Evolutionary conservation across 1,284 basidiomycete species (phyloP).

Genomic region (Pseudozyma tsukubaensis): DNA sequence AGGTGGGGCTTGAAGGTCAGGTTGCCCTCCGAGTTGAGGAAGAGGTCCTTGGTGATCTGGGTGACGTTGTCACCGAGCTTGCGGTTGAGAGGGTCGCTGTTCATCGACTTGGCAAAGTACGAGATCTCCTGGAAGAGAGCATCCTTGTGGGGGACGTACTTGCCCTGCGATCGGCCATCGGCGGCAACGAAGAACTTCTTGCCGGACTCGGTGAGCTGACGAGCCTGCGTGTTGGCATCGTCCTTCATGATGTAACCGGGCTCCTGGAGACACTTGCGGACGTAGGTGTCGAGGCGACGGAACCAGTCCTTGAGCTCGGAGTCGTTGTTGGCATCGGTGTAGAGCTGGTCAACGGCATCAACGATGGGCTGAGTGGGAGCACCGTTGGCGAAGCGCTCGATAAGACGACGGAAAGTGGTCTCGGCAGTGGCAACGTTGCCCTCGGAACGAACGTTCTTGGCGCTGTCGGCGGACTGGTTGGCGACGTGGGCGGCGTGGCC

Average conservation of each 20-base stretch:
- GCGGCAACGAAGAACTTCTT: slow-evolving; percentile 63
- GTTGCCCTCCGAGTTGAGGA: slow-evolving; percentile 74
- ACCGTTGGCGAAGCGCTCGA: slow-evolving; percentile 91
- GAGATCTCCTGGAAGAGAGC: slow-evolving; percentile 78
- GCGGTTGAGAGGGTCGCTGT: slow-evolving; percentile 83
- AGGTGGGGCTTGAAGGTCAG: slow-evolving; percentile 84
- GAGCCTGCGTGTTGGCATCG: slow-evolving; percentile 74
- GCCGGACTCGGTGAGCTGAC: slow-evolving; percentile 55
- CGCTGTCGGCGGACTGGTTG: slow-evolving; percentile 72
- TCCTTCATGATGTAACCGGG: slow-evolving; percentile 89
- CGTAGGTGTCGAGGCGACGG: slow-evolving; percentile 73
- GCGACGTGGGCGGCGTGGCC: slow-evolving; percentile 74
- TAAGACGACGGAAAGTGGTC: slow-evolving; percentile 72
- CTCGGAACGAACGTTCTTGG: slow-evolving; percentile 73
- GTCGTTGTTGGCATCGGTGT: slow-evolving; percentile 81
- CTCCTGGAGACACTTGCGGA: slow-evolving; percentile 78
- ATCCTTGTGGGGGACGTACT: slow-evolving; percentile 87
- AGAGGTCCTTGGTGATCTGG: slow-evolving; percentile 81
- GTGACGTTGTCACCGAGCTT: slow-evolving; percentile 86
- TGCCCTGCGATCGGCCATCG: slow-evolving; percentile 73
- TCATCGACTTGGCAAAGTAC: slow-evolving; percentile 84
- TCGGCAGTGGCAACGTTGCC: slow-evolving; percentile 69
- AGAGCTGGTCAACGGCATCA: slow-evolving; percentile 79
- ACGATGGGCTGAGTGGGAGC: slow-evolving; percentile 75
- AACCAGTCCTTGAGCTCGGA: slow-evolving; percentile 83